These are phyloP conservation scores for Candida sp. DNA, from an alignment of 1,139 yeast species.

Conservation along the genomic window DNA sequence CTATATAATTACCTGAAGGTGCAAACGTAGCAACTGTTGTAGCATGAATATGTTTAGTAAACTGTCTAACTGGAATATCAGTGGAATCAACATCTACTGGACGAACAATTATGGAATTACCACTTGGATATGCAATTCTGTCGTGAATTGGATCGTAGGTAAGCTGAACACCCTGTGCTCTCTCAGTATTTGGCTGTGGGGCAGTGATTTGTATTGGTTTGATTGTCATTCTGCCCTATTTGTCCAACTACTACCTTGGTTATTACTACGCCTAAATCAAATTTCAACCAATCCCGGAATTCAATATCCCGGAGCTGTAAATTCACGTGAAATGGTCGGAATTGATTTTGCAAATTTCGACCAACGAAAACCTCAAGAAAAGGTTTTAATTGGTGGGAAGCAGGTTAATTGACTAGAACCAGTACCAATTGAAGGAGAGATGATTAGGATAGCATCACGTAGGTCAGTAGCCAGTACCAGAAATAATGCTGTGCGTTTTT, in stretches of 20 bases:
- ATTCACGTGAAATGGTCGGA: constrained; percentile 8
- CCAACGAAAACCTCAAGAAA: neutral
- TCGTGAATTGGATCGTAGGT: constrained; percentile 69
- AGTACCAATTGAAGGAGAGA: neutral
- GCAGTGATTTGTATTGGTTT: constrained; percentile 42
- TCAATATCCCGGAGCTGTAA: neutral
- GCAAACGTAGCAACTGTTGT: constrained; percentile 86
- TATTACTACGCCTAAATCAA: too few relatives aligned
- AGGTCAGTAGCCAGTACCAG: neutral
- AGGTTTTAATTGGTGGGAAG: neutral
- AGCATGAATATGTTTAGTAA: constrained; percentile 62
- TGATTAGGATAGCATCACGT: neutral
- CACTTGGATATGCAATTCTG: constrained; percentile 76
- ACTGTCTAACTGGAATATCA: constrained; percentile 51
- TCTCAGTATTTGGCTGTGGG: constrained; percentile 74
- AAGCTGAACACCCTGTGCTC: constrained; percentile 69
- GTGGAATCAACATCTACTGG: constrained; percentile 42
- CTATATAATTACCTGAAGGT: constrained; percentile 87
- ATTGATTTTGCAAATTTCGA: neutral
- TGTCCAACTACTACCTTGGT: too few relatives aligned
- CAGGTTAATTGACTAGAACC: neutral
- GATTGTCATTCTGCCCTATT: constrained; percentile 18
- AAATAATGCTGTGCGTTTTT: constrained; percentile 6
- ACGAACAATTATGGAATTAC: constrained; percentile 76
- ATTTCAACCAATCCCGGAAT: too few relatives aligned